These are phyloP conservation scores for Beauveria bassiana DNA, from an alignment of 2,329 filamentous ascomycete genomes.

Conservation along the genomic window DNA sequence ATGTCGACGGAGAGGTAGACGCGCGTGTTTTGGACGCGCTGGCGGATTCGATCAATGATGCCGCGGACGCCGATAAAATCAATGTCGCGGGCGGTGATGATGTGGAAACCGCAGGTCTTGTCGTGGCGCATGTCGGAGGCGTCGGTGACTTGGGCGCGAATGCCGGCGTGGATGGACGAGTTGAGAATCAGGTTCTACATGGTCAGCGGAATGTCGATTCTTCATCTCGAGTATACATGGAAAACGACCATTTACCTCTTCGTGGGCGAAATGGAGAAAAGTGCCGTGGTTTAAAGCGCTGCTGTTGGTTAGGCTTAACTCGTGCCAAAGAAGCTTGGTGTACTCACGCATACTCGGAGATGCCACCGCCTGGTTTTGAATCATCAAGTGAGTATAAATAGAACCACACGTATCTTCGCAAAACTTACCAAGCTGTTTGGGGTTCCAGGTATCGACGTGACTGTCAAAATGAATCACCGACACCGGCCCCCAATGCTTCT, in stretches of 20 bases:
- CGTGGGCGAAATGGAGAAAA: conserved; percentile 19
- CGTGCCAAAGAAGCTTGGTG: neutral
- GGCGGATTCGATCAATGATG: conserved; percentile 58
- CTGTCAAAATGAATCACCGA: conserved; percentile 63
- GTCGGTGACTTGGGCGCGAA: conserved; percentile 62
- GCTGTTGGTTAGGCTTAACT: neutral
- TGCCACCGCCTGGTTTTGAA: conserved; percentile 12
- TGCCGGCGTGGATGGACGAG: conserved; percentile 66
- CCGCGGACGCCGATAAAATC: conserved; percentile 66
- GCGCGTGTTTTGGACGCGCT: conserved; percentile 60
- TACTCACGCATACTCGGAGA: conserved; percentile 16
- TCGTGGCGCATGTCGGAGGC: conserved; percentile 18
- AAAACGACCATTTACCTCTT: conserved; percentile 11
- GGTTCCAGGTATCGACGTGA: conserved; percentile 35
- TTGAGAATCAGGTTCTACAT: conserved; percentile 52
- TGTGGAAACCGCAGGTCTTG: conserved; percentile 17
- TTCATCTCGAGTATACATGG: too few relatives aligned
- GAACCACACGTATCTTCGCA: neutral
- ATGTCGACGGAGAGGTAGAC: conserved; percentile 73
- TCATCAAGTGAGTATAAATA: neutral
- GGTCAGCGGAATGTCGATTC: neutral
- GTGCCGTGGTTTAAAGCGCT: conserved; percentile 20
- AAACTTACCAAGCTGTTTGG: conserved; percentile 9
- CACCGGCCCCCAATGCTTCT: conserved; percentile 51
- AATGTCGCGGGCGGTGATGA: conserved; percentile 45